Percentiles rank a stretch among this genome's conserved stretches.
Evolutionary conservation across 2,329 filamentous ascomycete species (phyloP).

Genomic region (Fusarium sp.): DNA sequence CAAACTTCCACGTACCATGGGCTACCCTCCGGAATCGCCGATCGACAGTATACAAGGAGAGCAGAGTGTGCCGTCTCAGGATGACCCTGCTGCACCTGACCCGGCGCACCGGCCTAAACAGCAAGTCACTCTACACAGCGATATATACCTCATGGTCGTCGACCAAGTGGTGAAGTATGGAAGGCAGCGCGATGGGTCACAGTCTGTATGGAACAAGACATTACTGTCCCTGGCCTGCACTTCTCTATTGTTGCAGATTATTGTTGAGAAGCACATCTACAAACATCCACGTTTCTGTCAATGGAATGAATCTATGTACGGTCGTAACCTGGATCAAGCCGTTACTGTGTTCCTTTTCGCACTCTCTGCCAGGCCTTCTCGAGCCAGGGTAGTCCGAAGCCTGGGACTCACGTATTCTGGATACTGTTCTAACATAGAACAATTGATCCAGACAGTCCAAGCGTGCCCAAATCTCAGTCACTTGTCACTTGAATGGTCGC

Average conservation of each 20-base stretch:
- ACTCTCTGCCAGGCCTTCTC: conserved; percentile 15
- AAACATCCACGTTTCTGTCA: background rate
- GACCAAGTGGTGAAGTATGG: background rate
- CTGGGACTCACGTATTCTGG: background rate
- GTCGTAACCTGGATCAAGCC: background rate
- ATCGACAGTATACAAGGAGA: background rate
- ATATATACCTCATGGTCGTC: background rate
- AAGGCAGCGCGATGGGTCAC: background rate
- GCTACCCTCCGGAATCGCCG: background rate
- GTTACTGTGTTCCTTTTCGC: background rate
- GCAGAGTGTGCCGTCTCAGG: background rate
- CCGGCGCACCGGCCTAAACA: no score
- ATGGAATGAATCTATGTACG: no score
- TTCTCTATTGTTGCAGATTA: background rate
- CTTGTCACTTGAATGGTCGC: background rate
- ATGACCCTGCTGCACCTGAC: background rate
- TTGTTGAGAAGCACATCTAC: conserved; percentile 18
- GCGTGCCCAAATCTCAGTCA: conserved; percentile 16
- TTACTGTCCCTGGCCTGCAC: conserved; percentile 17
- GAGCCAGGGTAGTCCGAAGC: background rate
- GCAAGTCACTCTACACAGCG: background rate
- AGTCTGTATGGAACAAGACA: background rate
- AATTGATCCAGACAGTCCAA: background rate
- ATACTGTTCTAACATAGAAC: background rate
- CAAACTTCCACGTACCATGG: no score